Base-by-base conservation (phyloP, 2,329 filamentous ascomycete genomes). In the Cytospora mali region DNA sequence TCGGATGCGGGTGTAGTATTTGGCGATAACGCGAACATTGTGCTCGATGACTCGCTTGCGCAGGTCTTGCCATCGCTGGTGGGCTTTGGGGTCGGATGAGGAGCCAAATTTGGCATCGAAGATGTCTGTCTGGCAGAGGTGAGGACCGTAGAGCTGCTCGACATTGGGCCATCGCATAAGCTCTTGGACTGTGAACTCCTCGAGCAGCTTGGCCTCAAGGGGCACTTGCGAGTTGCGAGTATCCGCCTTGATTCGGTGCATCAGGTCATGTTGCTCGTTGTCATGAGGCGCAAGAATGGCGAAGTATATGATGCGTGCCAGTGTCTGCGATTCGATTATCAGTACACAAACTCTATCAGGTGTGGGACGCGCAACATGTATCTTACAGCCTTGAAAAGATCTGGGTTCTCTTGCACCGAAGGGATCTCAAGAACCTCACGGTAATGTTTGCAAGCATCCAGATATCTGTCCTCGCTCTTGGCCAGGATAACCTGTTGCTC, bases 41-140 rank as follows among this genome's bases (percentile, higher is more conserved):
- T 99, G 95, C 81, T 99, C 95, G 71, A 99, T 99, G 66, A 99
- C 95, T 58, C 95, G 93, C 84, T 98, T 98, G 72, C 95, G 91
- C 67, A 99, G 82, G 74, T 97, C 95, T 74, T 95, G 85, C 93
- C 94, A 99, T 75, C 95, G 86, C 76, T 89, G 86, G 76, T 91
- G 81, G 29, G 93, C 90, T 77, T 97, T 94, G 65, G 89, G 84
- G 70, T 97, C 93, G 35, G 82, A 80, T 6, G 89, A 88, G 68
- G 88, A 81, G 67, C 84, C 81, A 67, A 84, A 75, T 55, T 83
- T 81, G 28, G 84, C 84, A 70, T 91, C 89, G 73, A 99, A 99
- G 61, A 99, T 90, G 74, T 99, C 95, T 10, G 92, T 97, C 69
- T 83, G 82, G 78, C 90, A 93, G 51, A 99, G 84, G 72, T 97